Conservation (phyloP, 139 green algal species). For the Chlamydomonas sp. region DNA sequence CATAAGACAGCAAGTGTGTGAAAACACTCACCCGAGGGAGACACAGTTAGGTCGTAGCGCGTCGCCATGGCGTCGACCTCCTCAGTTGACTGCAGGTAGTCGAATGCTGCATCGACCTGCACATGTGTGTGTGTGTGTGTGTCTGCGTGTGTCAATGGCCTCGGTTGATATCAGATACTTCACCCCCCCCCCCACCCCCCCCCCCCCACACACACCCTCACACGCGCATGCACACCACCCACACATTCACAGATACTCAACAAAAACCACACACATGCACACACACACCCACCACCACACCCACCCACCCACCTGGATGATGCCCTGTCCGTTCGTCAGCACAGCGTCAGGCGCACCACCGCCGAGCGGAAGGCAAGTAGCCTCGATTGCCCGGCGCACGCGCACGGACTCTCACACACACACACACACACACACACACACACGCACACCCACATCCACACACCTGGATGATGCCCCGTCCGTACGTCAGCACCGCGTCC, state of each 20-base stretch:
- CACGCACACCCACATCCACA: conserved; percentile 2
- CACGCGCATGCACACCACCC: too few species aligned
- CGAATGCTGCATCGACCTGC: conserved; percentile 70
- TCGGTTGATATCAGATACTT: too few species aligned
- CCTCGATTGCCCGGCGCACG: conserved; percentile 63
- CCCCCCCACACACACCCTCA: too few species aligned
- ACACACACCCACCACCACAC: neutral
- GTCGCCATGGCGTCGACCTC: conserved; percentile 27
- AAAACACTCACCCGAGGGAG: conserved; percentile 36
- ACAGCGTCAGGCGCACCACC: conserved; percentile 28
- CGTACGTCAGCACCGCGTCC: conserved; percentile 67
- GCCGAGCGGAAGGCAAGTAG: conserved; percentile 48
- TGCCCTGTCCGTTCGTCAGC: conserved; percentile 63
- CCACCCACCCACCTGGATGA: conserved; percentile 7
- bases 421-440: neutral
- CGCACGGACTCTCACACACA: too few species aligned
- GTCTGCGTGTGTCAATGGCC: too few species aligned
- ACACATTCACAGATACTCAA: too few species aligned
- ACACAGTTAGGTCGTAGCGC: conserved; percentile 31
- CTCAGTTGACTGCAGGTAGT: conserved; percentile 58
- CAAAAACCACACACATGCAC: neutral
- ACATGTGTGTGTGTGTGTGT: neutral
- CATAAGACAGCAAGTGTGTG: too few species aligned
- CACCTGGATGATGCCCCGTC: conserved; percentile 20
- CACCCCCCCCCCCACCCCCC: too few species aligned